phyloP scores from a whole-genome alignment of 768 basidiomycete species.

The Rhodotorula kratochvilovae region DNA sequence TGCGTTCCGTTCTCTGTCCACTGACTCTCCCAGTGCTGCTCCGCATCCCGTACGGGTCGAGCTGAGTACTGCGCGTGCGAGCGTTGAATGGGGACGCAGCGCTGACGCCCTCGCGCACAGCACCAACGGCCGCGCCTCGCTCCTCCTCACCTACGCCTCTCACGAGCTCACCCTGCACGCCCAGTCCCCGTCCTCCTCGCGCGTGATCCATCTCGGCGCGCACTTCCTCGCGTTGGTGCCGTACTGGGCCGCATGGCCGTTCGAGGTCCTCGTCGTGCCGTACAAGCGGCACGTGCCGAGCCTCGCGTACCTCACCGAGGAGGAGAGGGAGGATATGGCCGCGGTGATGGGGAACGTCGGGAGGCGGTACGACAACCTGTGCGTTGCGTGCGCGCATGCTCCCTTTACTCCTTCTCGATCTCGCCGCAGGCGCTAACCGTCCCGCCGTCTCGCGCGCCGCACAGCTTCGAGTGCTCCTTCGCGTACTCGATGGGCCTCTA shows the following conservation, averaged over 20 bases:
- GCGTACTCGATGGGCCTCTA: slow-evolving; percentile 91
- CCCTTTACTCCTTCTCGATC: not conserved
- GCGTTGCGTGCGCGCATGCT: slow-evolving; percentile 17
- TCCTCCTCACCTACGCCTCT: slow-evolving; percentile 44
- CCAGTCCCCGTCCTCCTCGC: slow-evolving; percentile 53
- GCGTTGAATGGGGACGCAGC: too few relatives aligned
- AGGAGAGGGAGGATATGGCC: slow-evolving; percentile 65
- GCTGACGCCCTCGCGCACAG: too few relatives aligned
- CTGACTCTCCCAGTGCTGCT: too few relatives aligned
- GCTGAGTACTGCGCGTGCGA: too few relatives aligned
- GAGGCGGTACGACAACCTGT: slow-evolving; percentile 45
- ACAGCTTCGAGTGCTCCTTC: slow-evolving; percentile 77
- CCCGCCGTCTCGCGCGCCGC: slow-evolving; percentile 50
- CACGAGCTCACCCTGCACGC: slow-evolving; percentile 52
- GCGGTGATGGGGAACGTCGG: slow-evolving; percentile 53
- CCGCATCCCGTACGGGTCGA: too few relatives aligned
- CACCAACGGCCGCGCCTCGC: slow-evolving; percentile 38
- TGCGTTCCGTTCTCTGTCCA: slow-evolving; percentile 1
- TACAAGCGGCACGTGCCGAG: slow-evolving; percentile 65
- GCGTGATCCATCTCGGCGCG: slow-evolving; percentile 66
- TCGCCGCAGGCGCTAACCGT: not conserved
- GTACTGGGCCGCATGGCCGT: slow-evolving; percentile 96
- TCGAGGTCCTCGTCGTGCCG: slow-evolving; percentile 59
- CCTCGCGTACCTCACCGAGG: slow-evolving; percentile 57
- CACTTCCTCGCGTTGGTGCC: slow-evolving; percentile 82